Base-by-base conservation (phyloP, 805 yeast species). In the Teunomyces aglyptinius region DNA sequence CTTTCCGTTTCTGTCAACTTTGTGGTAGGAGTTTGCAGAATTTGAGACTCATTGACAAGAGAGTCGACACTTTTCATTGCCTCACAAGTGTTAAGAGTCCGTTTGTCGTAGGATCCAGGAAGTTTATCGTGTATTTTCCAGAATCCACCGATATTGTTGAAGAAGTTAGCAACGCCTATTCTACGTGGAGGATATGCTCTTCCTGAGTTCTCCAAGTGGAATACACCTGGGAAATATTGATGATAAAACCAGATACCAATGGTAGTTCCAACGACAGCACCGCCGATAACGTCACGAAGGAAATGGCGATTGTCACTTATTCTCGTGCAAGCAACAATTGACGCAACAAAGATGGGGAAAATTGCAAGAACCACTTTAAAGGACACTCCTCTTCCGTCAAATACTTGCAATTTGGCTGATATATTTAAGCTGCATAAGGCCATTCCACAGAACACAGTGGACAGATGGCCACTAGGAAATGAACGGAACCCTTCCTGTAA, bases 241-340 rank as follows among this genome's bases (percentile, higher is more conserved):
- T 60, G 52, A 48, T 74, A 76, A 35, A 69, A 64, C 45, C 67
- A 45, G n/a, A 56, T 45, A 0, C 71, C 74, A 28, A 61, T 51
- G 2, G 39, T 15, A 0, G 63, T 40, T 0, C 81, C 81, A 38
- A 76, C 64, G 0, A 63, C 3, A 0, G 65, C 56, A 2, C 81
- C 81, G 8, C 54, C 56, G 5, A 71, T 43, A 8, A 76, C 67
- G 53, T 76, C 81, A 19, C 58, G 24, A 3, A 71, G 43, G 45
- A 65, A 71, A 53, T 76, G 80, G 29, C 79, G 56, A 51, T 75
- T 71, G 49, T 76, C 81, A n/a, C 80, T 71, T n/a, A 70, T 59
- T 45, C 80, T 56, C 2, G 80, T 67, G 18, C 68, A 60, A 0
- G 76, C 54, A 2, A 76, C 66, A 36, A 59, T 55, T 1, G 61